Evolutionary conservation across 148 eudicot species (phyloP), one percentile per base, ranked within the genome.

Genomic region (Linanthus parryae): DNA sequence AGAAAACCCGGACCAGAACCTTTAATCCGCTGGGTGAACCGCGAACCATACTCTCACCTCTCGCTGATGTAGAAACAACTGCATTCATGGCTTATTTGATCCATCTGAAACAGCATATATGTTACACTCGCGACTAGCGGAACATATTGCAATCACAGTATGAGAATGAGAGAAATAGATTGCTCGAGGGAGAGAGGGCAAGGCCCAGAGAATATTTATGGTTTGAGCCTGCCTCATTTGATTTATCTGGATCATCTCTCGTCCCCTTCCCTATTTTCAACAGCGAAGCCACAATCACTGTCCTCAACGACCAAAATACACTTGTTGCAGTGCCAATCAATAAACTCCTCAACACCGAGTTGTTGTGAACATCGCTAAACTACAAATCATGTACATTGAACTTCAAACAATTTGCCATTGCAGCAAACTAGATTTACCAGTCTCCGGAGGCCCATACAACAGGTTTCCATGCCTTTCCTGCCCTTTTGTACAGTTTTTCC

Each of bases 221-320:
- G 71, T 59, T 12, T 67, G 65, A 22, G 54, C 59, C 23, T 67
- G 65, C 39, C 38, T 59, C 2, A 17, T 35, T 30, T 68, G 62
- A 52, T 37, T 56, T n/a, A 30, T 38, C 7, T 17, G 31, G 16
- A 56, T 51, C 21, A 38, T 44, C 19, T 27, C 20, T 30, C 54
- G 3, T 58, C 66, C 3, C 48, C 62, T 36, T 43, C n/a, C 17
- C 66, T 42, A 37, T 64, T 54, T 10, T 70, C 33, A 4, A 73
- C 27, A 12, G 63, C 70, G 4, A 56, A 40, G 43, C 55, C 44
- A 25, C 71, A 71, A 62, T 74, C 80, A 35, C 66, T 70, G 33
- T 74, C 80, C 52, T 74, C 80, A 38, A 74, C 67, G 8, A 74
- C 69, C 17, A 74, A 62, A 0, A 74, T 74, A 6, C 72, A 74